phyloP scores from a whole-genome alignment of 257 asterid species.

The Echium plantagineum region DNA sequence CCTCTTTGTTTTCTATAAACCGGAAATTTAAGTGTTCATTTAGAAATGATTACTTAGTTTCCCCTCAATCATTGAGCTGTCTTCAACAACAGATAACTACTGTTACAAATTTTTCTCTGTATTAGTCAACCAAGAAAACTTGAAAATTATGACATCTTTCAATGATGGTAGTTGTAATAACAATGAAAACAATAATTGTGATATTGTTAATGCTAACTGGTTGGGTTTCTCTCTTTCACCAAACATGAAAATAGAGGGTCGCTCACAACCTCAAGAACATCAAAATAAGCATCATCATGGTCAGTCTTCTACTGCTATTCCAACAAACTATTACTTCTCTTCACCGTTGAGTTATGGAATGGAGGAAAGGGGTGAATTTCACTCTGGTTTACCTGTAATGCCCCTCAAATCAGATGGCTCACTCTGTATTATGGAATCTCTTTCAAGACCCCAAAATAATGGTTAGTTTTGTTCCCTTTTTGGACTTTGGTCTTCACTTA shows the following conservation, averaged over 20 bases:
- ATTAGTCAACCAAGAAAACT: neutral
- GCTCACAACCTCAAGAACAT: constrained; percentile 16
- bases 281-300: constrained; percentile 14
- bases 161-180: constrained; percentile 24
- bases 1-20: neutral
- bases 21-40: neutral
- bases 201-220: constrained; percentile 46
- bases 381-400: constrained; percentile 45
- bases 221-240: constrained; percentile 80
- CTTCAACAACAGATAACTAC: constrained; percentile 22
- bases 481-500: neutral
- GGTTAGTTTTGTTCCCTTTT: constrained; percentile 17
- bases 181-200: constrained; percentile 6
- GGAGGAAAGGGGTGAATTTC: constrained; percentile 29
- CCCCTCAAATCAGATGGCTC: constrained; percentile 84
- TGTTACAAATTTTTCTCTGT: constrained; percentile 4
- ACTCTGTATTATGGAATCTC: constrained; percentile 72
- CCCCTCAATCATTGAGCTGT: constrained; percentile 44
- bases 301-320: constrained; percentile 12
- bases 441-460: constrained; percentile 45
- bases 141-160: constrained; percentile 34
- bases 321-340: constrained; percentile 29
- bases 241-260: constrained; percentile 55
- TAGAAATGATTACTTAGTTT: constrained; percentile 44
- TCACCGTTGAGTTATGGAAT: constrained; percentile 26